Conservation (phyloP, 2,329 filamentous ascomycete species). For the Monilinia laxa region DNA sequence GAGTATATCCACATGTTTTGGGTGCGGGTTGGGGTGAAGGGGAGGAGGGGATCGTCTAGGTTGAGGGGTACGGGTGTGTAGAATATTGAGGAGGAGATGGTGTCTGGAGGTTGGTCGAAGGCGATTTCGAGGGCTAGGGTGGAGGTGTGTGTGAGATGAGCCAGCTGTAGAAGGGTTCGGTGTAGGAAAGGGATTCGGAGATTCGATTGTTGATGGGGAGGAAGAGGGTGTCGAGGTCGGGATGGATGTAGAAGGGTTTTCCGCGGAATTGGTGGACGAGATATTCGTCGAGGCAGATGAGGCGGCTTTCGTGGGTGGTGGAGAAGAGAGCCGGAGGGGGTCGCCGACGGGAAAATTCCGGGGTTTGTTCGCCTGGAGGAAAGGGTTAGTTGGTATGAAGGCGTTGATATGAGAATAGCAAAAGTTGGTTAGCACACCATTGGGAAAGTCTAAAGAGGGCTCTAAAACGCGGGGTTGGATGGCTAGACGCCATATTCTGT, state of each 20-base stretch:
- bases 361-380: not conserved
- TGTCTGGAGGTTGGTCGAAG: not conserved
- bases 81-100: not conserved
- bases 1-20: not conserved
- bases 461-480: conserved; percentile 25
- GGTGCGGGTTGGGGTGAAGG: not conserved
- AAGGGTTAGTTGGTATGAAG: not conserved
- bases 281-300: conserved; percentile 16
- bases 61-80: not conserved
- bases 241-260: conserved; percentile 7
- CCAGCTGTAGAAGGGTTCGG: conserved; percentile 4
- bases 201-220: conserved; percentile 1
- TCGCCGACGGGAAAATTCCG: not conserved
- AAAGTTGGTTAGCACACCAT: not conserved
- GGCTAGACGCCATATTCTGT: conserved; percentile 27
- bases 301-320: conserved; percentile 3
- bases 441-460: conserved; percentile 21
- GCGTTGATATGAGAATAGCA: not conserved
- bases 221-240: not conserved
- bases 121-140: conserved; percentile 11
- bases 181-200: not conserved
- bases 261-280: not conserved
- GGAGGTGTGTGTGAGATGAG: conserved; percentile 2
- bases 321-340: not conserved
- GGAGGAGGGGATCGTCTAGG: not conserved